Base-by-base conservation (phyloP, 2,329 filamentous ascomycete species). In the Plenodomus biglobosus region DNA sequence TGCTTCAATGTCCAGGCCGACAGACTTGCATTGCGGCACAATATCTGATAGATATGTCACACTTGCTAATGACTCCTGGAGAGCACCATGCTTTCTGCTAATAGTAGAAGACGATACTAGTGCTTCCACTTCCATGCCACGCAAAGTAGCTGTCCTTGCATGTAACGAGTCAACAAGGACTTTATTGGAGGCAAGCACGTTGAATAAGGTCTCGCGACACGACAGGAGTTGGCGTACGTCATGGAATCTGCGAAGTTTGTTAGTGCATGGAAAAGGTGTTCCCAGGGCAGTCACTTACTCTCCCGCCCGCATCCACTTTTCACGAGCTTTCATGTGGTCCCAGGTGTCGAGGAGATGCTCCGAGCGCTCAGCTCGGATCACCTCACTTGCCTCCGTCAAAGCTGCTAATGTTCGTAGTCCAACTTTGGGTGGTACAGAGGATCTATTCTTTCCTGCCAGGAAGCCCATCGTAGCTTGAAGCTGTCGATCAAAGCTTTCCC, bases 21-120 rank as follows among this genome's bases (percentile, higher is more conserved):
- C 72, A 0, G 82, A 77, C 50, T 81, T 79, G 65, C 88, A 94
- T 3, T 85, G 77, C 5, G 77, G 68, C n/a, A 91, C 83, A 20
- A 97, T 79, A 46, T 89, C 85, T 11, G 85, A 88, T n/a, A 99
- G 78, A 20, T 87, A 85, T 2, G 92, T 94, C 11, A 91, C 88
- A 11, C 91, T 84, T 55, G 91, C 92, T 20, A 99, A 74, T 0
- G 91, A 92, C 61, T 95, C 91, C 66, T 97, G 92, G 1, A 88
- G 81, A 3, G 87, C 87, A 52, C 86, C 85, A 61, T 96, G 92
- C 55, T 85, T 86, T 38, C 91, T 83, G 59, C 88, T 89, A 19
- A 95, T 81, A 4, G 80, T 77, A 0, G 92, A 87, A 6, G 90
- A 87, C 38, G 86, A 78, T 2, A 95, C 76, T 61, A 95, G 82